Evolutionary conservation across 768 basidiomycete genomes (phyloP).

Genomic region (Panaeolus cyanescens): DNA sequence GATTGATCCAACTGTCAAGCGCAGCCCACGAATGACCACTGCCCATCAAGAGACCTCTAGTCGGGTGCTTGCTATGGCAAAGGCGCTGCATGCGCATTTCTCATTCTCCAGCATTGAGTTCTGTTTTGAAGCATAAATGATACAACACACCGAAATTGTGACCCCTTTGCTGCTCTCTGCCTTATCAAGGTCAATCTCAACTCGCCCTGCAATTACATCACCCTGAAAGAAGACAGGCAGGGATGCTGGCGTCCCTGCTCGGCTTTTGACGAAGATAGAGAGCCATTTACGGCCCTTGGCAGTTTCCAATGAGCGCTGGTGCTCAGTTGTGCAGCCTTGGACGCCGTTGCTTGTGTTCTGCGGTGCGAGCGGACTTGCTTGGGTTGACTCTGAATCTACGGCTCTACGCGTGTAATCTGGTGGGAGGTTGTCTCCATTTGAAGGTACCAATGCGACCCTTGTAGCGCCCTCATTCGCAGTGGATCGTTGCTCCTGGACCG

Average conservation of each 20-base stretch:
- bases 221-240: conserved; percentile 49
- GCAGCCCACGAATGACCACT: neutral
- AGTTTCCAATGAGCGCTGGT: conserved; percentile 44
- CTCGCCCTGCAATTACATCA: conserved; percentile 50
- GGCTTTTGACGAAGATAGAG: conserved; percentile 47
- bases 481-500: neutral
- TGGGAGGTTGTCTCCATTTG: neutral
- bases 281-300: conserved; percentile 50
- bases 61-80: neutral
- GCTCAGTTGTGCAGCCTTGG: conserved; percentile 25
- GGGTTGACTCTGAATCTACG: too few relatives aligned
- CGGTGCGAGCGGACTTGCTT: neutral
- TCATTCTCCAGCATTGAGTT: neutral
- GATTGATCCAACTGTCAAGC: neutral
- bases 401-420: neutral
- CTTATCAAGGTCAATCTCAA: conserved; percentile 52
- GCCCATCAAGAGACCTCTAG: neutral
- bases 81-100: neutral
- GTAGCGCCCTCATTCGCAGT: neutral
- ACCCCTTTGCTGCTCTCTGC: conserved; percentile 51
- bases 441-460: neutral
- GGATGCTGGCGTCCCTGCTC: conserved; percentile 36
- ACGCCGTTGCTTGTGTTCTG: neutral
- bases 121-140: neutral
- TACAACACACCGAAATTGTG: conserved; percentile 41